These are phyloP conservation scores for Naganishia vaughanmartiniae DNA, from an alignment of 768 basidiomycete species.

Conservation along the genomic window DNA sequence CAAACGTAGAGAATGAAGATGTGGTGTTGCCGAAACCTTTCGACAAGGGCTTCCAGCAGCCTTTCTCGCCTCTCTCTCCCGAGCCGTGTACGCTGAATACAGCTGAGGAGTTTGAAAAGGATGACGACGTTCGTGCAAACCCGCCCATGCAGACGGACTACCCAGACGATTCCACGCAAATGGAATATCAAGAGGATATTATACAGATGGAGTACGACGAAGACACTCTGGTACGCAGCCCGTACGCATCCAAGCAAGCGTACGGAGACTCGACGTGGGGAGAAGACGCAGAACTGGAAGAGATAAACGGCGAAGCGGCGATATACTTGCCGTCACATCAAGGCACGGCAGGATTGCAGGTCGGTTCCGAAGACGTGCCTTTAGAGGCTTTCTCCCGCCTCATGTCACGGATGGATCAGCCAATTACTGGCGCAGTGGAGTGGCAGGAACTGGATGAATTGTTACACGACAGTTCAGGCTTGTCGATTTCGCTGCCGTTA, in stretches of 20 bases:
- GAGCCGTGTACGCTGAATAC: neutral
- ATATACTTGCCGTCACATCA: neutral
- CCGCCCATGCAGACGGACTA: neutral
- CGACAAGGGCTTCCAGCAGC: neutral
- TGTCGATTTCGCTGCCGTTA: constrained; percentile 1
- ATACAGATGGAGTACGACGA: neutral
- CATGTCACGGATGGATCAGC: neutral
- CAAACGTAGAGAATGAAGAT: neutral
- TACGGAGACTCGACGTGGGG: neutral
- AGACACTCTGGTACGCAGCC: neutral
- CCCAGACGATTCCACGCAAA: neutral
- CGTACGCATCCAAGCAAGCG: neutral
- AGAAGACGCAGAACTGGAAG: neutral
- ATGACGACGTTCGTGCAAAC: neutral
- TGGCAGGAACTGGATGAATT: neutral
- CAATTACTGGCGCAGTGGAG: neutral
- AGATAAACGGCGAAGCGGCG: neutral
- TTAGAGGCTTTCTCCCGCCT: neutral
- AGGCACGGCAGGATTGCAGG: neutral
- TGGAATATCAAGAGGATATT: neutral
- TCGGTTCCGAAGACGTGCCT: neutral
- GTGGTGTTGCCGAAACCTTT: neutral
- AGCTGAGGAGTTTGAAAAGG: neutral
- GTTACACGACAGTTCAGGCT: neutral
- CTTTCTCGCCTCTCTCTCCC: neutral